Base-by-base conservation (phyloP, 257 asterid genomes). In the Solanum rostratum region DNA sequence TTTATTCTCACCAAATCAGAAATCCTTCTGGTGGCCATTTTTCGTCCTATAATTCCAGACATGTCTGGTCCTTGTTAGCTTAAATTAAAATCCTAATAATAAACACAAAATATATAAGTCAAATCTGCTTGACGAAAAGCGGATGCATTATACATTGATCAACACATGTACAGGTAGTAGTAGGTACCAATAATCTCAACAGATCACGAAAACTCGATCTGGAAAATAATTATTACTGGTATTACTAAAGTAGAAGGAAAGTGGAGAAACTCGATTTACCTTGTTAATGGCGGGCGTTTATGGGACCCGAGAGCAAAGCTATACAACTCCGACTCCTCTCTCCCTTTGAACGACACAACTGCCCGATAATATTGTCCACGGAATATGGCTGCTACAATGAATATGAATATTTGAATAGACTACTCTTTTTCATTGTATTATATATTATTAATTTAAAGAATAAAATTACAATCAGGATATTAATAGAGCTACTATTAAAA, bases 31-130 rank as follows among this genome's bases (percentile, higher is more conserved):
- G 85, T 50, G 84, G 89, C 87, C 65, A 89, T 69, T 83, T 54
- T 89, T 55, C 87, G 88, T 88, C 91, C 86, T 81, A 93, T 53
- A 83, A 88, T 45, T 84, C 94, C 95, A 86, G 91, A 87, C 97
- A 93, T 93, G 19, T 70, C 87, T 74, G 80, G 83, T 41, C 82
- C 87, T 57, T 41, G 27, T 45, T n/a, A 20, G 62, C 79, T 59
- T 4, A 66, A 62, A 10, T 14, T 65, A 49, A 29, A 83, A 65
- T 53, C 85, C 65, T 82, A 65, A 49, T 50, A 49, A 66, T 12
- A 73, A 73, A 13, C 12, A 46, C 10, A 74, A 45, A 13, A 14
- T 50, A 27, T 50, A 78, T 10, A 78, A 78, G 82, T 50, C 63
- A 78, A 78, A 78, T 78, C 43, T 24, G 20, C 79, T 39, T 5